Evolutionary conservation across 331 rosid species (phyloP).

Genomic region (Rosa hybrid): DNA sequence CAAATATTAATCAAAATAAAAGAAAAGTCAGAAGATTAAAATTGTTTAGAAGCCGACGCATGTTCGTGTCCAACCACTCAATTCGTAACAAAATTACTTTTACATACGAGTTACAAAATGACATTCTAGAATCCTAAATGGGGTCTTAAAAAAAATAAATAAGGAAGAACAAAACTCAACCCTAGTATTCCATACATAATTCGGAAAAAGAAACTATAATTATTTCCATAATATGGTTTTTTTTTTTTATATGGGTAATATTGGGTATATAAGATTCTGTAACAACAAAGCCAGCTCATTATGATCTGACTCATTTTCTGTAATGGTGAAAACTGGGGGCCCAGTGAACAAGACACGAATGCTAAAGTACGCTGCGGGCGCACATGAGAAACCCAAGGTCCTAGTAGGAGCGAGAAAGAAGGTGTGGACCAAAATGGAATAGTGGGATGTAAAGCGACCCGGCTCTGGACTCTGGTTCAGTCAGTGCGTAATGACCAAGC

Average conservation of each 20-base stretch:
- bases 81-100: no score
- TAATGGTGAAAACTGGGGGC: neutral
- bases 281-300: constrained; percentile 1
- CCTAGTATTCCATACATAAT: neutral
- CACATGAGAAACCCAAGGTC: neutral
- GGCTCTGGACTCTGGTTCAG: neutral
- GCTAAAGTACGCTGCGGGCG: neutral
- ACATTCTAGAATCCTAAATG: no score
- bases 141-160: no score
- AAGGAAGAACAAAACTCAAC: no score
- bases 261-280: neutral
- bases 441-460: neutral
- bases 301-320: neutral
- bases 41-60: no score
- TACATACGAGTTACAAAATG: no score
- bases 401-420: neutral
- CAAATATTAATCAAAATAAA: no score
- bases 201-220: no score
- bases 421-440: neutral
- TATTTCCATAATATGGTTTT: no score
- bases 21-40: no score
- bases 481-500: neutral
- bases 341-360: neutral
- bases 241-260: no score
- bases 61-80: no score